Conservation (phyloP, 2,329 filamentous ascomycete species). For the Curvularia verruculosa region DNA sequence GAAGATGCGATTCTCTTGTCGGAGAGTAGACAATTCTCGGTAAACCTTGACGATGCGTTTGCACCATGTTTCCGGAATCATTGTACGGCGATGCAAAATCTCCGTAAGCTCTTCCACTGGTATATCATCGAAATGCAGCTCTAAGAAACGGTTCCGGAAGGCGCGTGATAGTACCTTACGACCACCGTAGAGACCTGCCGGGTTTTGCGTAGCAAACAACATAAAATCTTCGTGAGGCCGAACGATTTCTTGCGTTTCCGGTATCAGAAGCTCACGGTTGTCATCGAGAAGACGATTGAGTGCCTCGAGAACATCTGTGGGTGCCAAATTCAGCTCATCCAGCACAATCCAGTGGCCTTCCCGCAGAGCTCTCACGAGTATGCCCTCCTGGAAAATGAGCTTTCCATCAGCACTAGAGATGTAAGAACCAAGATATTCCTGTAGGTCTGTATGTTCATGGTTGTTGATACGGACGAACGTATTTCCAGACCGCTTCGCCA, state of each 20-base stretch:
- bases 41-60: conserved; percentile 91
- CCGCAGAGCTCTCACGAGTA: conserved; percentile 88
- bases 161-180: conserved; percentile 91
- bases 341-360: conserved; percentile 98
- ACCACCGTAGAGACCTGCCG: conserved; percentile 91
- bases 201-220: conserved; percentile 97
- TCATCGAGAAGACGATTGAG: conserved; percentile 95
- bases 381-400: conserved; percentile 88
- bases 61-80: conserved; percentile 91
- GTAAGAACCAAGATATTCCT: conserved; percentile 97
- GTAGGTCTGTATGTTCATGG: conserved; percentile 96
- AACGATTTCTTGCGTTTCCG: conserved; percentile 94
- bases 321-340: conserved; percentile 94
- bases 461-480: conserved; percentile 99
- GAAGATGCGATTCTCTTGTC: conserved; percentile 89
- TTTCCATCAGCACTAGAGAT: conserved; percentile 84
- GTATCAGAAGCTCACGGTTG: conserved; percentile 92
- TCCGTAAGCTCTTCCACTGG: conserved; percentile 91
- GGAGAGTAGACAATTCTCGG: conserved; percentile 84
- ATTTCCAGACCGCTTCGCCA: conserved; percentile 95
- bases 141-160: conserved; percentile 95
- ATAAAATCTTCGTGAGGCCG: conserved; percentile 94
- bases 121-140: conserved; percentile 97
- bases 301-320: conserved; percentile 95
- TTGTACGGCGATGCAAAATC: conserved; percentile 86